phyloP scores from a whole-genome alignment of 208 protist genomes.

The Plasmodiophora brassicae region DNA sequence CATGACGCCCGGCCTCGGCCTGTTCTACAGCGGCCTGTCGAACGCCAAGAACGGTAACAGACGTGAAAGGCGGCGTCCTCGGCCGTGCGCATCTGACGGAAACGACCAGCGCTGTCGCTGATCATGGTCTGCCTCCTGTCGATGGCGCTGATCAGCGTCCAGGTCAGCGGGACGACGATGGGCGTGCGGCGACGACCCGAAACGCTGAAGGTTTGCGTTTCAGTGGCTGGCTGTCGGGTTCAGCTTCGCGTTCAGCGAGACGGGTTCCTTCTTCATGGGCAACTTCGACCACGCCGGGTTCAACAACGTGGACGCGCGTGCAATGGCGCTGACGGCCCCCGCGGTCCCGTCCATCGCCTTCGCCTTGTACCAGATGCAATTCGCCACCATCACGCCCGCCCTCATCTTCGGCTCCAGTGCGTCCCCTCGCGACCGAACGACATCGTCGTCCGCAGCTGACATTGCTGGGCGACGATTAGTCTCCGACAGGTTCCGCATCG shows the following conservation, averaged over 20 bases:
- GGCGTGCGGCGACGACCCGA: too few species aligned
- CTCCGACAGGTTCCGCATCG: neutral
- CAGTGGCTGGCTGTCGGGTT: neutral
- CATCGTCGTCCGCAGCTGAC: too few species aligned
- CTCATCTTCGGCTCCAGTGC: neutral
- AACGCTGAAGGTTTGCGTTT: neutral
- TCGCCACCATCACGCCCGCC: constrained; percentile 1
- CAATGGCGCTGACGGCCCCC: neutral
- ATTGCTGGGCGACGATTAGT: too few species aligned
- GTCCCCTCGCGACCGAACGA: too few species aligned
- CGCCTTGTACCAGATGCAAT: neutral
- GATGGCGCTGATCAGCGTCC: neutral
- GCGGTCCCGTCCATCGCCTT: neutral
- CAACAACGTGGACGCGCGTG: neutral
- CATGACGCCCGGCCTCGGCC: neutral
- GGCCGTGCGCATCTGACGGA: too few species aligned
- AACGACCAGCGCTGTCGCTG: neutral
- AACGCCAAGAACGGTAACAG: neutral
- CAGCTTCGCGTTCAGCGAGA: neutral
- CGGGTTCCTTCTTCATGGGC: neutral
- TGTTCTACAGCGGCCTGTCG: constrained; percentile 13
- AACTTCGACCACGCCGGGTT: neutral
- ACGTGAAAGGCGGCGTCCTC: too few species aligned
- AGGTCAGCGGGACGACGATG: too few species aligned
- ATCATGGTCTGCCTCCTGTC: constrained; percentile 11